Base-by-base conservation (phyloP, 345 rosid genomes). In the Eucalyptus pauciflora region DNA sequence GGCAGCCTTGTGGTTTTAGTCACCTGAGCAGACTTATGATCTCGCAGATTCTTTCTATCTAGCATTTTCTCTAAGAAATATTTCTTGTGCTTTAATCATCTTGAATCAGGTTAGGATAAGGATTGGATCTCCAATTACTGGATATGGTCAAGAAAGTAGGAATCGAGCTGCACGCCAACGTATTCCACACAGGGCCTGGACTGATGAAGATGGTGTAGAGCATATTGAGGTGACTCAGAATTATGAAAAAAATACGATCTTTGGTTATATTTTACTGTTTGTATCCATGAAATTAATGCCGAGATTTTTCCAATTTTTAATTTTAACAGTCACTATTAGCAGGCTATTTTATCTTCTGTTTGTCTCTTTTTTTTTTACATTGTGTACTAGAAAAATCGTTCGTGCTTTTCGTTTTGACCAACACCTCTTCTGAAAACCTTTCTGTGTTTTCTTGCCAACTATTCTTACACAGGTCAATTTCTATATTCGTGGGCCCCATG, bases 131-230 rank as follows among this genome's bases (percentile, higher is more conserved):
- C 99, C 99, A 27, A 95, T 98, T 90, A 98, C 95, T 31, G 99
- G 99, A 56, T 98, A 96, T 91, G 99, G 99, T 89, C 99, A 97
- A 89, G 99, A 98, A 93, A 95, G 95, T 69, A 94, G 98, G 91
- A 98, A 98, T 90, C 97, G 99, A 50, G 98, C 97, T 87, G 99
- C 99, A 67, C 98, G 99, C 83, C 99, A 98, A 90, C 96, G 96
- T 50, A 97, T 98, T 88, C 98, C 98, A 8, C 94, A 95, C 90
- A 95, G 92, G 92, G 76, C 94, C 87, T 97, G 91, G 89, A 95
- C 96, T 6, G 99, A 98, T 92, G 99, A 97, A 91, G 96, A 95
- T 79, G 99, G 99, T n/a, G 93, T 94, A n/a, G 98, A 98, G 91
- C 98, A 94, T 89, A 95, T 98, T 88, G 96, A 94, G 97, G 99